These are phyloP conservation scores for Inga laurina DNA, from an alignment of 306 rosid genomes.

Conservation along the genomic window DNA sequence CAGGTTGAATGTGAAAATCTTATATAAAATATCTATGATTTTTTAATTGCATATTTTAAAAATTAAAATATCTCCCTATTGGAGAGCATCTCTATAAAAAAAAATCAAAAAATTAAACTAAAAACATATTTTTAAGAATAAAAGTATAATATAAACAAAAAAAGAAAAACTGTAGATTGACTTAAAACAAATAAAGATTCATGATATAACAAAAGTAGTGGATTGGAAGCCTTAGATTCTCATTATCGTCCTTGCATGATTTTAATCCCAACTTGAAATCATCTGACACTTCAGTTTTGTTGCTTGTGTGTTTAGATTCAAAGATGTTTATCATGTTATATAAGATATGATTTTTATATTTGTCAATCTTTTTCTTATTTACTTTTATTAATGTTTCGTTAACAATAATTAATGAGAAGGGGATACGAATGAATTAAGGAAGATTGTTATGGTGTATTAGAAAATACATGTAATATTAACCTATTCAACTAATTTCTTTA, in stretches of 20 bases:
- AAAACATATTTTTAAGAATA: not conserved
- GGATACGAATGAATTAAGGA: too few relatives aligned
- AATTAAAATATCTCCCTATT: not conserved
- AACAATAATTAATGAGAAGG: too few relatives aligned
- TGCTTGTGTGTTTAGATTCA: not conserved
- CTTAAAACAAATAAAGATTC: not conserved
- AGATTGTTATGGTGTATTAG: too few relatives aligned
- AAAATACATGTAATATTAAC: too few relatives aligned
- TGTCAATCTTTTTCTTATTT: too few relatives aligned
- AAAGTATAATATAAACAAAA: not conserved
- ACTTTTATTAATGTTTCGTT: too few relatives aligned
- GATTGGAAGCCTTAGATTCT: not conserved
- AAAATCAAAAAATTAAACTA: not conserved
- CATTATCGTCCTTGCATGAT: not conserved
- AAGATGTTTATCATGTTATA: too few relatives aligned
- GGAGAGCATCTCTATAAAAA: not conserved
- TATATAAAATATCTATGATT: not conserved
- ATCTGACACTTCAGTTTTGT: not conserved
- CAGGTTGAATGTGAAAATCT: not conserved
- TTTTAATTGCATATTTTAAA: not conserved
- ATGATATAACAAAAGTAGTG: not conserved
- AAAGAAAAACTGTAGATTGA: not conserved
- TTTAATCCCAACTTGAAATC: not conserved
- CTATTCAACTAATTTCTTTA: rapidly evolving
- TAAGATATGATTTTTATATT: too few relatives aligned